phyloP scores from a whole-genome alignment of 306 rosid species.

The Arachis hypogaea region DNA sequence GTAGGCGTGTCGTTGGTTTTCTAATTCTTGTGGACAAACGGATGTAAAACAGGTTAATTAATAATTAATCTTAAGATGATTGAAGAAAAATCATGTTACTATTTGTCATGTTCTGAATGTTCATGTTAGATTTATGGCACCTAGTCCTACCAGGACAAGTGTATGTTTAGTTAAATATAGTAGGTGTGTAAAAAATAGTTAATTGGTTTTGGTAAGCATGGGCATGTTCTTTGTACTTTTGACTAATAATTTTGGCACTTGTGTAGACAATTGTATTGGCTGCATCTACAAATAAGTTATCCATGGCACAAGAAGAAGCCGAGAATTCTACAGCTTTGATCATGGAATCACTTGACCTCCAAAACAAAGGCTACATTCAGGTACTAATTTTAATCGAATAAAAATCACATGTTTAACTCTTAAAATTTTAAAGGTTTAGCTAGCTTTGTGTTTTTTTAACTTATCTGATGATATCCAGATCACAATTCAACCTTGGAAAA shows the following conservation, averaged over 20 bases:
- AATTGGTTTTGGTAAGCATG: constrained; percentile 8
- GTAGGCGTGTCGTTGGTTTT: too few relatives aligned
- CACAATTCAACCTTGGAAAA: too few relatives aligned
- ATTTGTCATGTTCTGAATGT: constrained; percentile 40
- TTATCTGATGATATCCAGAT: too few relatives aligned
- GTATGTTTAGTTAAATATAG: constrained; percentile 47
- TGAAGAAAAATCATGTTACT: not conserved
- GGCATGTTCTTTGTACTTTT: constrained; percentile 24
- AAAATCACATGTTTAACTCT: too few relatives aligned
- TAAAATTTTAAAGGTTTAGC: too few relatives aligned
- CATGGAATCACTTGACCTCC: constrained; percentile 69
- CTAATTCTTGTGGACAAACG: constrained; percentile 1
- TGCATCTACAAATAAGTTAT: constrained; percentile 71
- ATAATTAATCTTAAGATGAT: not conserved
- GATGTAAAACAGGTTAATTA: constrained; percentile 71
- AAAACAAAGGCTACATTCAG: constrained; percentile 74
- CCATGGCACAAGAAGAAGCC: constrained; percentile 78
- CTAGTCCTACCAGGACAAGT: constrained; percentile 39
- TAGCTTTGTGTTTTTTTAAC: too few relatives aligned
- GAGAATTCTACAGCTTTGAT: constrained; percentile 67
- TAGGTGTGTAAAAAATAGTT: not conserved
- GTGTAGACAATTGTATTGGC: constrained; percentile 63
- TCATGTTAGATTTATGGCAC: constrained; percentile 8
- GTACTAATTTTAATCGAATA: constrained; percentile 42
- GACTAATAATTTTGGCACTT: constrained; percentile 16